Conservation (phyloP, 1,139 yeast species). For the Debaryomyces subglobosus region DNA sequence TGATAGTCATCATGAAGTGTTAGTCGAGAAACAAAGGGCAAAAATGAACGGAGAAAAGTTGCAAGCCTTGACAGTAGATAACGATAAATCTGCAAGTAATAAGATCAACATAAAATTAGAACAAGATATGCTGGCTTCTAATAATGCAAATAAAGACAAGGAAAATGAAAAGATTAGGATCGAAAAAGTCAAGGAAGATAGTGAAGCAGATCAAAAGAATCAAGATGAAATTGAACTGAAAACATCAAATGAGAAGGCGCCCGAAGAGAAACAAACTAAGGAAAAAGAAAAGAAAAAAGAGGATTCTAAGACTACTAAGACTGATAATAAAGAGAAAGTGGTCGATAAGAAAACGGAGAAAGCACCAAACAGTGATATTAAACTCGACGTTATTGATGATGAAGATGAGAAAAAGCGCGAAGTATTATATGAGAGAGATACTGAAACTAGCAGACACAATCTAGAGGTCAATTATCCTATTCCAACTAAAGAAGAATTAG, state of each 20-base stretch:
- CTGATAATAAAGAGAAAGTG: slow-evolving; percentile 6
- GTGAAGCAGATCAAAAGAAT: slow-evolving; percentile 8
- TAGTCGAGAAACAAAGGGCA: slow-evolving; percentile 7
- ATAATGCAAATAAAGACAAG: background rate
- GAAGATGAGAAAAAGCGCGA: background rate
- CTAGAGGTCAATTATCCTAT: slow-evolving; percentile 28
- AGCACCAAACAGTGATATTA: slow-evolving; percentile 8
- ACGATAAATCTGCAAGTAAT: slow-evolving; percentile 20
- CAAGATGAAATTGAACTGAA: background rate
- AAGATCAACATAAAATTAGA: slow-evolving; percentile 14
- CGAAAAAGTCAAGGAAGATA: slow-evolving; percentile 7
- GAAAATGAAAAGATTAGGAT: slow-evolving; percentile 10
- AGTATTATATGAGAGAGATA: slow-evolving; percentile 1
- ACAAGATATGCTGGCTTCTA: slow-evolving; percentile 13
- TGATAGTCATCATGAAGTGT: slow-evolving; percentile 29
- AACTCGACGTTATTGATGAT: background rate
- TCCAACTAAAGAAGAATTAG: slow-evolving; percentile 36
- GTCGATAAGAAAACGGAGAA: slow-evolving; percentile 5
- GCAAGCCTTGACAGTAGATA: slow-evolving; percentile 19
- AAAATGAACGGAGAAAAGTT: slow-evolving; percentile 17
- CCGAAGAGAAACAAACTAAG: background rate
- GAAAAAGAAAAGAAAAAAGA: background rate
- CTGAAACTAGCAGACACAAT: slow-evolving; percentile 22
- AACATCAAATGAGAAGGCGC: background rate
- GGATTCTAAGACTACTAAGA: background rate